A percentile compares a stretch with the other conserved stretches of the same genome.
phyloP scores from a whole-genome alignment of 2,329 filamentous ascomycete genomes.

The Penicillium concentricum region DNA sequence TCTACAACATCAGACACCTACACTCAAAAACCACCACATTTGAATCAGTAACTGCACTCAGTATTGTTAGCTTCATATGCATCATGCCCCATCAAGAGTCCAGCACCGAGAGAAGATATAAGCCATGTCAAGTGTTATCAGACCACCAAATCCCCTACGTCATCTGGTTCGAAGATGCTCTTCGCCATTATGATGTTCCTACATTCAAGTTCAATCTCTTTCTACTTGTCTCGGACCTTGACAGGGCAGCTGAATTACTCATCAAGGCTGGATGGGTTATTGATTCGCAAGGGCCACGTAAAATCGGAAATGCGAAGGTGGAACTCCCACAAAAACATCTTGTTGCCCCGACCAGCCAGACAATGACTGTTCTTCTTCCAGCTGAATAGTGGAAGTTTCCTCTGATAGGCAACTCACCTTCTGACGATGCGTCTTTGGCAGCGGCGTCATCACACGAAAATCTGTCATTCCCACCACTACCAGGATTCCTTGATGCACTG shows the following conservation, averaged over 20 bases:
- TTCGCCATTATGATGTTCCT: neutral
- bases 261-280: neutral
- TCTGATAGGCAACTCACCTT: neutral
- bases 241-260: neutral
- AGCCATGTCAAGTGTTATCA: neutral
- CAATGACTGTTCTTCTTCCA: neutral
- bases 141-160: neutral
- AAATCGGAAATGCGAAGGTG: neutral
- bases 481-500: neutral
- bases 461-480: neutral
- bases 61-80: neutral
- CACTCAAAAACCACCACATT: too few species aligned
- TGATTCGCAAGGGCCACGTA: neutral
- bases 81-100: neutral
- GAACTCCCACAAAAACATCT: neutral
- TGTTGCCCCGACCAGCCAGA: neutral
- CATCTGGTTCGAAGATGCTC: neutral
- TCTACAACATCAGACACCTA: neutral
- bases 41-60: neutral
- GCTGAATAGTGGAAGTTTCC: neutral
- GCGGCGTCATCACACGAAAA: neutral
- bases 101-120: neutral
- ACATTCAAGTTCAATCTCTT: neutral
- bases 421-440: neutral
- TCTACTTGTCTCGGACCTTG: neutral